These are phyloP conservation scores for Tylopilus vinaceipallidus DNA, from an alignment of 768 basidiomycete genomes.

Conservation along the genomic window DNA sequence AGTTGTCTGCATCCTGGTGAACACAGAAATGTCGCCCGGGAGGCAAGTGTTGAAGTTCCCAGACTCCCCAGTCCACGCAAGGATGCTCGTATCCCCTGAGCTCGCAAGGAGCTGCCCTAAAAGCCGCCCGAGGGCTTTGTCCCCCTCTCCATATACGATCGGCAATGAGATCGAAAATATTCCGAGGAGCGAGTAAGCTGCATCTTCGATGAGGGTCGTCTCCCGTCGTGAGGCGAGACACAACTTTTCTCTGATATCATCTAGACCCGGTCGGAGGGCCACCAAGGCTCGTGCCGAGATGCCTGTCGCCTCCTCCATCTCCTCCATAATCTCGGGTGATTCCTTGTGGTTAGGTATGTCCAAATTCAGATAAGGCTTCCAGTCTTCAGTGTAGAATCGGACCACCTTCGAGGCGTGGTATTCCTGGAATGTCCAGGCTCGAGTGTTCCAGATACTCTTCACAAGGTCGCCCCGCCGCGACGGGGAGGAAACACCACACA, in stretches of 20 bases:
- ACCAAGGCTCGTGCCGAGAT: neutral
- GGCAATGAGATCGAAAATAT: slow-evolving; percentile 9
- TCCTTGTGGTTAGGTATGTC: slow-evolving; percentile 10
- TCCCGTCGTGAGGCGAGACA: slow-evolving; percentile 5
- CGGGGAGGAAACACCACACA: too few relatives aligned
- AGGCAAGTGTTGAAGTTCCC: slow-evolving; percentile 5
- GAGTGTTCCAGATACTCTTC: too few relatives aligned
- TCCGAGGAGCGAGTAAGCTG: slow-evolving; percentile 13
- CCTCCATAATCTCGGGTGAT: neutral
- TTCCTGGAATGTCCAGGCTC: neutral
- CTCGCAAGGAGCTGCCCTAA: slow-evolving; percentile 6
- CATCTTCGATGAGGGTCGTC: slow-evolving; percentile 9
- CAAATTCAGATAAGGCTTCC: slow-evolving; percentile 6
- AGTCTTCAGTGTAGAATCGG: slow-evolving; percentile 12
- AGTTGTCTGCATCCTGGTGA: neutral
- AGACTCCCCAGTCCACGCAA: slow-evolving; percentile 7
- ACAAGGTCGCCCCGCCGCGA: too few relatives aligned
- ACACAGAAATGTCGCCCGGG: neutral
- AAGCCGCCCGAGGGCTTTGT: slow-evolving; percentile 8
- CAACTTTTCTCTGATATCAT: slow-evolving; percentile 5
- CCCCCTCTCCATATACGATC: slow-evolving; percentile 10
- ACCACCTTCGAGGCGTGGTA: slow-evolving; percentile 11
- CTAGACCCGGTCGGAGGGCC: slow-evolving; percentile 1
- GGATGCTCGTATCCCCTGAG: slow-evolving; percentile 5
- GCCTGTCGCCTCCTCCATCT: slow-evolving; percentile 9